Conservation (phyloP, 2,329 filamentous ascomycete genomes). For the Colletotrichum liriopes region DNA sequence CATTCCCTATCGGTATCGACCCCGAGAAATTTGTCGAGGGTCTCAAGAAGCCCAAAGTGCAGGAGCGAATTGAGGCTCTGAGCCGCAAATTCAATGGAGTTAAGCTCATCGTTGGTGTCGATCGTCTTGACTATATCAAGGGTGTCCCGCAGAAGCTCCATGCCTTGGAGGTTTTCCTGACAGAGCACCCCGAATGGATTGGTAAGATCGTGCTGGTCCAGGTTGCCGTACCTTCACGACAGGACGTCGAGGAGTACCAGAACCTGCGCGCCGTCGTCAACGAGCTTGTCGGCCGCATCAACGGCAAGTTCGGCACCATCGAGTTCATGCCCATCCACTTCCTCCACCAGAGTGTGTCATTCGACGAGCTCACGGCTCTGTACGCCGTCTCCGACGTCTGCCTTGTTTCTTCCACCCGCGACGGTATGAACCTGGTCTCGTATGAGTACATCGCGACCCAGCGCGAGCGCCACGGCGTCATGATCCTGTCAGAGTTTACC, state of each 20-base stretch:
- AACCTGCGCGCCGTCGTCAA: constrained; percentile 96
- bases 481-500: constrained; percentile 97
- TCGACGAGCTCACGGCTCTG: constrained; percentile 93
- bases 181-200: constrained; percentile 97
- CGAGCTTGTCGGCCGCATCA: constrained; percentile 96
- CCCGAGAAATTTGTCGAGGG: constrained; percentile 96
- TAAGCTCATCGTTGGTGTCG: constrained; percentile 96
- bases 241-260: constrained; percentile 98
- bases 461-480: constrained; percentile 88
- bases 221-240: constrained; percentile 93
- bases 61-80: constrained; percentile 87
- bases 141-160: constrained; percentile 98
- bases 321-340: constrained; percentile 99
- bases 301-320: constrained; percentile 95
- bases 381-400: constrained; percentile 95
- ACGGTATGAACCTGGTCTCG: constrained; percentile 98
- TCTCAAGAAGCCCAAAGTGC: constrained; percentile 86
- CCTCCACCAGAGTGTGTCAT: constrained; percentile 94
- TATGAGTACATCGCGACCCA: constrained; percentile 99
- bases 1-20: constrained; percentile 98
- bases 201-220: constrained; percentile 97
- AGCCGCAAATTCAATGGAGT: constrained; percentile 95
- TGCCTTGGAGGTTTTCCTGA: constrained; percentile 95
- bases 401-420: constrained; percentile 93
- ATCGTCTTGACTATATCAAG: constrained; percentile 98